phyloP scores from a whole-genome alignment of 2,329 filamentous ascomycete species.

The Fonsecaea erecta region DNA sequence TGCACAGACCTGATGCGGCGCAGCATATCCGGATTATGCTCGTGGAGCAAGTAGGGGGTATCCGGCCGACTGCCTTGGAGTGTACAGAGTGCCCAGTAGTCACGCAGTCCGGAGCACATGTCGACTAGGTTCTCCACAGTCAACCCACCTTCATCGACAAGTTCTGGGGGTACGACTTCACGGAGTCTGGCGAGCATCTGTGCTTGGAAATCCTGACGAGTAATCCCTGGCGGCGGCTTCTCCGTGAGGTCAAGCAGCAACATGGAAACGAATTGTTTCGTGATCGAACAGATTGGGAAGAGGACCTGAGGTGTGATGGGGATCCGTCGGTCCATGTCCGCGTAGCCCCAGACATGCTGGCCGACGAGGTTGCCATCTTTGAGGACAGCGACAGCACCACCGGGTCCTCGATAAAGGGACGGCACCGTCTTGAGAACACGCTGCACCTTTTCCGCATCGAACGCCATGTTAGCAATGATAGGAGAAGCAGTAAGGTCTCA shows the following conservation, averaged over 20 bases:
- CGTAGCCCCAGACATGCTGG: conserved; percentile 51
- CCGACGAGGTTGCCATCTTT: conserved; percentile 50
- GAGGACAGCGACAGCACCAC: conserved; percentile 50
- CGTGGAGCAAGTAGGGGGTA: conserved; percentile 45
- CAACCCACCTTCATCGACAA: conserved; percentile 40
- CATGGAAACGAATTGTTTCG: conserved; percentile 47
- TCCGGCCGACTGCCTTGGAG: conserved; percentile 52
- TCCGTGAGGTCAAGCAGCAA: conserved; percentile 45
- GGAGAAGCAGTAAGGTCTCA: conserved; percentile 7
- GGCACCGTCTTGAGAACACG: conserved; percentile 32
- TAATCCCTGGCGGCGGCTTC: conserved; percentile 39
- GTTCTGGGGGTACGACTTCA: conserved; percentile 38
- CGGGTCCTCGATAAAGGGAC: conserved; percentile 45
- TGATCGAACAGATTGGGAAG: conserved; percentile 60
- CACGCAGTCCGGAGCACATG: conserved; percentile 52
- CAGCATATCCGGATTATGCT: conserved; percentile 41
- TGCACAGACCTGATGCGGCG: conserved; percentile 46
- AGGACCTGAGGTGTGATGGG: conserved; percentile 45
- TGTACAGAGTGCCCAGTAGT: conserved; percentile 53
- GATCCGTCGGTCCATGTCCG: conserved; percentile 47
- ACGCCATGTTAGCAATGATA: conserved; percentile 10
- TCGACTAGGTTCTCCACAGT: conserved; percentile 47
- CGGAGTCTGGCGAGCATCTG: conserved; percentile 41
- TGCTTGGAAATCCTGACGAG: conserved; percentile 40
- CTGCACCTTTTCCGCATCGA: conserved; percentile 12